Percentiles rank a stretch among this genome's conserved stretches.
Evolutionary conservation across 1,284 basidiomycete genomes (phyloP).

Genomic region (Cryptococcus jaspeensis): DNA sequence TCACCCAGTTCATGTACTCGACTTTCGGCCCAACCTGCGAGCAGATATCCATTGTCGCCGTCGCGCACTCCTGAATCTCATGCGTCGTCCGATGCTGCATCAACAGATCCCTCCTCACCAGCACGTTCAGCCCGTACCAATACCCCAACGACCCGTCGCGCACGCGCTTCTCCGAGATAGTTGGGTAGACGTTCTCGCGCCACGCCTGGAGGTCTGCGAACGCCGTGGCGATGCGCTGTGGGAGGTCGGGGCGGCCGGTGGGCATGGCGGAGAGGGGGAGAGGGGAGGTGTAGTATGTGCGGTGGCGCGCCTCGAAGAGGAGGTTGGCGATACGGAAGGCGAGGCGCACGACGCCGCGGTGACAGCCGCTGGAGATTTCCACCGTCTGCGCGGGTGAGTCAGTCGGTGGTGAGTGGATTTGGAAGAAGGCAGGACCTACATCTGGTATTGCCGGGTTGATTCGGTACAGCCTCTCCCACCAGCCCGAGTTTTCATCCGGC

Average conservation of each 20-base stretch:
- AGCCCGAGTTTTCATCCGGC: constrained; percentile 24
- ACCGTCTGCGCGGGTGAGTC: constrained; percentile 19
- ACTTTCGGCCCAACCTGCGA: constrained; percentile 41
- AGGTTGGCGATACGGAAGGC: constrained; percentile 8
- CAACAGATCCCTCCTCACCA: constrained; percentile 33
- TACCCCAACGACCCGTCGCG: constrained; percentile 34
- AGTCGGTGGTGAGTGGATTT: too few species aligned
- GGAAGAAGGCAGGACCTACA: constrained; percentile 4
- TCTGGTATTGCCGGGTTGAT: constrained; percentile 9
- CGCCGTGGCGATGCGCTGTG: constrained; percentile 8
- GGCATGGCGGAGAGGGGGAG: neutral
- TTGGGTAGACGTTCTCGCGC: constrained; percentile 2
- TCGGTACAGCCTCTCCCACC: constrained; percentile 31
- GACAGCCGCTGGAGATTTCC: constrained; percentile 31
- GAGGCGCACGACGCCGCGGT: constrained; percentile 28
- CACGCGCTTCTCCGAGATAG: constrained; percentile 23
- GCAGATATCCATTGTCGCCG: constrained; percentile 34
- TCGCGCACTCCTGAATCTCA: constrained; percentile 30
- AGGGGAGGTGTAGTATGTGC: neutral
- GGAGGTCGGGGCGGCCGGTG: constrained; percentile 1
- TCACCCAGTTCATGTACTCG: constrained; percentile 47
- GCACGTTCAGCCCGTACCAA: constrained; percentile 38
- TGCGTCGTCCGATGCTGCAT: constrained; percentile 22
- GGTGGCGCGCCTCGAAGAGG: constrained; percentile 7
- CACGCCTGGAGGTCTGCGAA: constrained; percentile 7